These are phyloP conservation scores for Phytophthora rubi DNA, from an alignment of 352 stramenopile species.

Conservation along the genomic window DNA sequence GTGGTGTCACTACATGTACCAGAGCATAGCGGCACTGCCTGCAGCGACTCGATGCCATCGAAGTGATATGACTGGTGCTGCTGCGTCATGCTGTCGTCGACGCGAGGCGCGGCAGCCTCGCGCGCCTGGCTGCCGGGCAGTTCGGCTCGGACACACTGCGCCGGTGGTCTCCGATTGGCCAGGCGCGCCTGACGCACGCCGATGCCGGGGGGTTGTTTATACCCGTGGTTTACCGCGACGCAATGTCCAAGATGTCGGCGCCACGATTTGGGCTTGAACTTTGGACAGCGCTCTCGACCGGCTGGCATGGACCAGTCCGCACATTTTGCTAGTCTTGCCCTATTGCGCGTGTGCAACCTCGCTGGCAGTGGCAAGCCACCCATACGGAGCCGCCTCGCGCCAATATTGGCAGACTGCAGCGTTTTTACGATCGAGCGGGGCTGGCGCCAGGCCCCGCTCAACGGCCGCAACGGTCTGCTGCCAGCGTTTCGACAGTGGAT, in stretches of 20 bases:
- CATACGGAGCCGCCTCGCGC: neutral
- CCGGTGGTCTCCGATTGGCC: constrained; percentile 19
- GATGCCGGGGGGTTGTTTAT: constrained; percentile 20
- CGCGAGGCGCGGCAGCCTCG: neutral
- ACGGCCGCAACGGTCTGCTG: neutral
- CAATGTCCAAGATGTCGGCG: constrained; percentile 28
- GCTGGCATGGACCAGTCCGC: neutral
- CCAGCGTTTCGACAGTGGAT: constrained; percentile 7
- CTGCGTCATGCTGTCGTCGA: constrained; percentile 14
- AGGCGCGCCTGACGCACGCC: constrained; percentile 8
- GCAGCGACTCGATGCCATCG: neutral
- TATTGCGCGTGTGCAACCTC: constrained; percentile 8
- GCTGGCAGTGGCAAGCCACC: neutral
- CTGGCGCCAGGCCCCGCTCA: neutral
- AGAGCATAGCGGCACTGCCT: too few species aligned
- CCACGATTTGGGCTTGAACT: constrained; percentile 35
- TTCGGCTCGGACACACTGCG: constrained; percentile 8
- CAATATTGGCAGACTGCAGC: neutral
- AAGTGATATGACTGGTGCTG: constrained; percentile 2
- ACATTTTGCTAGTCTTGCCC: constrained; percentile 20
- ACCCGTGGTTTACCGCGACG: constrained; percentile 1
- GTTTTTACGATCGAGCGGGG: constrained; percentile 13
- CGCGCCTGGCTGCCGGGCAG: constrained; percentile 12
- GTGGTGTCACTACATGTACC: too few species aligned
- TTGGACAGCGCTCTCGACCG: constrained; percentile 7